Conservation (phyloP, 2,329 filamentous ascomycete genomes). For the Cladosporium cucumerinum region DNA sequence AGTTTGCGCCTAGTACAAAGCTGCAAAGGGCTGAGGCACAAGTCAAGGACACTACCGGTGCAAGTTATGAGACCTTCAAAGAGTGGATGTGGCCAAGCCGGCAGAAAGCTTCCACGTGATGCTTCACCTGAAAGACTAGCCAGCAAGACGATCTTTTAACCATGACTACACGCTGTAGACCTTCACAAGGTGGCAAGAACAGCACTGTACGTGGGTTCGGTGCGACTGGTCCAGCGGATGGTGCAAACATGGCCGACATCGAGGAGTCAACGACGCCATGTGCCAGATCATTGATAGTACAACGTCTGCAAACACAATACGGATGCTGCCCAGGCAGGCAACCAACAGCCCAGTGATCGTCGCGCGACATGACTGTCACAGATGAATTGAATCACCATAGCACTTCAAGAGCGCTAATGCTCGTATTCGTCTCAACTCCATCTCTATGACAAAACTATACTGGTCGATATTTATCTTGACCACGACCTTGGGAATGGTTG, state of each 20-base stretch:
- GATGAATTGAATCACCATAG: background rate
- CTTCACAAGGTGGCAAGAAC: background rate
- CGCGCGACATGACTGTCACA: background rate
- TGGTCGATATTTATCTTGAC: background rate
- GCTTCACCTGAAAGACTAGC: background rate
- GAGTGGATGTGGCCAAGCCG: conserved; percentile 33
- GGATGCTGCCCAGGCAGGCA: background rate
- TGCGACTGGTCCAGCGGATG: background rate
- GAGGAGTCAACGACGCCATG: background rate
- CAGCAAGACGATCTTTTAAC: background rate
- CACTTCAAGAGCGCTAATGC: background rate
- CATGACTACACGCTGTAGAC: background rate
- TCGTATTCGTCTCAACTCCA: background rate
- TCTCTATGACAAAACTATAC: background rate
- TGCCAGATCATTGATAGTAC: background rate
- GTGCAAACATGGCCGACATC: background rate
- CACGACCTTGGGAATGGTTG: background rate
- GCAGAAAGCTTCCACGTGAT: conserved; percentile 13
- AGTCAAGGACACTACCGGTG: conserved; percentile 22
- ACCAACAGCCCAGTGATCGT: background rate
- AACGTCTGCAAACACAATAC: background rate
- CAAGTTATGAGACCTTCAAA: conserved; percentile 31
- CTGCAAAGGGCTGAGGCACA: conserved; percentile 23
- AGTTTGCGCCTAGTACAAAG: conserved; percentile 25
- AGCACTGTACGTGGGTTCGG: background rate